phyloP scores from a whole-genome alignment of 768 basidiomycete genomes.

The Galerina marginata region DNA sequence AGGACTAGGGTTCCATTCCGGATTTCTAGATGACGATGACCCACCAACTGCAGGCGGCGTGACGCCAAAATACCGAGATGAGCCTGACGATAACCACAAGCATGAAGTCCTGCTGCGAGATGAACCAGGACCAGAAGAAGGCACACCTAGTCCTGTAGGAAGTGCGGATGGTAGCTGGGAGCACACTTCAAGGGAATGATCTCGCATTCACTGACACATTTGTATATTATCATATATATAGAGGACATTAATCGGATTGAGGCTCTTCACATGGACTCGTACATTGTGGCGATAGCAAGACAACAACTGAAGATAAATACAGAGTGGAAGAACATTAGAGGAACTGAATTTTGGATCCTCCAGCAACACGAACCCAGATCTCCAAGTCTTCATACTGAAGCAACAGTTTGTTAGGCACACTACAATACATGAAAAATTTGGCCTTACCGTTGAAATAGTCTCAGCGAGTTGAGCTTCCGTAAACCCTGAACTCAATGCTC shows the following conservation, averaged over 20 bases:
- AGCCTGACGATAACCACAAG: slow-evolving; percentile 45
- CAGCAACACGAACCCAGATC: slow-evolving; percentile 83
- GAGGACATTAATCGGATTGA: slow-evolving; percentile 13
- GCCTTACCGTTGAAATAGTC: slow-evolving; percentile 76
- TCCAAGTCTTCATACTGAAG: slow-evolving; percentile 86
- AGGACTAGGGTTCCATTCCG: slow-evolving; percentile 71
- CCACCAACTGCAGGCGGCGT: slow-evolving; percentile 38
- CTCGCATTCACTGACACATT: slow-evolving; percentile 16
- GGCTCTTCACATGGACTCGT: neutral
- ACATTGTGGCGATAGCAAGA: neutral
- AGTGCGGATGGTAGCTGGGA: slow-evolving; percentile 80
- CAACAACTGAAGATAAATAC: neutral
- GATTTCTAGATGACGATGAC: slow-evolving; percentile 84
- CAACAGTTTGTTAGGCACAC: slow-evolving; percentile 15
- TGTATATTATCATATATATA: slow-evolving; percentile 16
- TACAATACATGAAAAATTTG: slow-evolving; percentile 6
- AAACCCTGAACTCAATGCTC: slow-evolving; percentile 86
- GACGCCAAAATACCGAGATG: slow-evolving; percentile 57
- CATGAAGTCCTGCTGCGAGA: slow-evolving; percentile 7
- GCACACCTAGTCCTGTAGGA: slow-evolving; percentile 42
- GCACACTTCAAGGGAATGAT: slow-evolving; percentile 51
- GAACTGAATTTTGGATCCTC: slow-evolving; percentile 81
- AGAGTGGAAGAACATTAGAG: slow-evolving; percentile 32
- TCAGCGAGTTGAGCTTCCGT: slow-evolving; percentile 91
- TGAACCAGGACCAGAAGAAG: slow-evolving; percentile 20